Evolutionary conservation across 2,329 filamentous ascomycete genomes (phyloP).

Genomic region (Aspergillus quadricinctus): DNA sequence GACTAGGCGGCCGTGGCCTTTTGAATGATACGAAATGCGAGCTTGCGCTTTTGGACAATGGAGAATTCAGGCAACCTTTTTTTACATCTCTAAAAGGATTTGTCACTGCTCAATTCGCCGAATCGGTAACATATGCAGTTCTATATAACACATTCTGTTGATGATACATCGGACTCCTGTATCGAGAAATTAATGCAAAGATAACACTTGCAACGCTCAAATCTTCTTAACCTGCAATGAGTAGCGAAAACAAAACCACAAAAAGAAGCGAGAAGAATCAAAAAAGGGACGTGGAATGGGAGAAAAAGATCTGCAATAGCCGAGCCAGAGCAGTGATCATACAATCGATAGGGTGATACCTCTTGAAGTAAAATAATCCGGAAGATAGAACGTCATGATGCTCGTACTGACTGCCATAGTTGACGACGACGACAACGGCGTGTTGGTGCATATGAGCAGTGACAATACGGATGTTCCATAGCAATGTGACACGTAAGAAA

Average conservation of each 20-base stretch:
- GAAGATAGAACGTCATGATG: background rate
- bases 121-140: slow-evolving; percentile 11
- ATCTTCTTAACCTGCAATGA: slow-evolving; percentile 12
- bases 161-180: slow-evolving; percentile 8
- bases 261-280: slow-evolving; percentile 5
- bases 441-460: background rate
- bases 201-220: slow-evolving; percentile 15
- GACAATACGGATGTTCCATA: background rate
- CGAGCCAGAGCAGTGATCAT: background rate
- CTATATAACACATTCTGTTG: slow-evolving; percentile 13
- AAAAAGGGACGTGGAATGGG: background rate
- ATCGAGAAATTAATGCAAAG: slow-evolving; percentile 17
- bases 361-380: background rate
- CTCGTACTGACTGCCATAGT: background rate
- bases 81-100: background rate
- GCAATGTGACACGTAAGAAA: slow-evolving; percentile 3
- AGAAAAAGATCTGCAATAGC: background rate
- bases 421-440: background rate
- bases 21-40: slow-evolving; percentile 8
- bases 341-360: background rate
- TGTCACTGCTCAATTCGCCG: slow-evolving; percentile 3
- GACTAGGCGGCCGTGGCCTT: slow-evolving; percentile 7
- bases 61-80: slow-evolving; percentile 10
- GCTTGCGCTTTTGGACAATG: slow-evolving; percentile 25
- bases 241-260: slow-evolving; percentile 5